Percentiles rank a stretch among this genome's conserved stretches.
Evolutionary conservation across 1,284 basidiomycete genomes (phyloP).

Genomic region (Farysia itapuensis): DNA sequence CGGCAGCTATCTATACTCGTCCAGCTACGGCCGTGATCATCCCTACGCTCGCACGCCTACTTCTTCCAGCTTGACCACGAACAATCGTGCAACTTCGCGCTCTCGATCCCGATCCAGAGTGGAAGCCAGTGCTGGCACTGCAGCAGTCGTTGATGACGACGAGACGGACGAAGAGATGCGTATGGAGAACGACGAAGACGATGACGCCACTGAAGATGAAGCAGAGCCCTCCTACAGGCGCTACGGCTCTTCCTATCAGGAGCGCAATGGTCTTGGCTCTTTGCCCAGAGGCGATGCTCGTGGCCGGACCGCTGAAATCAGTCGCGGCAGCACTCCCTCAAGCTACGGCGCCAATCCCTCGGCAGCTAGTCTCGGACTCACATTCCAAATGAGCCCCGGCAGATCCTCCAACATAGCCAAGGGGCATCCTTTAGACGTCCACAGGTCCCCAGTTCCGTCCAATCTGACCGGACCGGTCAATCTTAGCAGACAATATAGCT

Average conservation of each 20-base stretch:
- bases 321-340: conserved; percentile 19
- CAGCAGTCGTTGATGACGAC: conserved; percentile 45
- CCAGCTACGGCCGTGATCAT: conserved; percentile 33
- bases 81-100: conserved; percentile 19
- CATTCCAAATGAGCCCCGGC: conserved; percentile 41
- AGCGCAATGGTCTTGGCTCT: conserved; percentile 11
- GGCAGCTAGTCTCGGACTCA: conserved; percentile 34
- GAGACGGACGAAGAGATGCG: conserved; percentile 57
- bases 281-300: background rate
- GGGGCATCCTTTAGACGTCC: conserved; percentile 24
- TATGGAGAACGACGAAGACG: conserved; percentile 34
- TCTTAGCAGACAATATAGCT: conserved; percentile 45
- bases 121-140: conserved; percentile 5
- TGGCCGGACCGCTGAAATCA: conserved; percentile 5
- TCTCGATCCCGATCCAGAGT: conserved; percentile 21
- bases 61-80: conserved; percentile 16
- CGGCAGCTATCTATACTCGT: conserved; percentile 31
- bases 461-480: conserved; percentile 18
- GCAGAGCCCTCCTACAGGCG: conserved; percentile 24
- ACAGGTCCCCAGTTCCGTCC: conserved; percentile 18
- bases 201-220: conserved; percentile 52
- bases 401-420: conserved; percentile 19
- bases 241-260: conserved; percentile 25
- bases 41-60: conserved; percentile 40
- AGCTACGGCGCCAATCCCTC: conserved; percentile 25